Evolutionary conservation across 805 yeast species (phyloP).

Genomic region (Schizosaccharomyces cryophilus): DNA sequence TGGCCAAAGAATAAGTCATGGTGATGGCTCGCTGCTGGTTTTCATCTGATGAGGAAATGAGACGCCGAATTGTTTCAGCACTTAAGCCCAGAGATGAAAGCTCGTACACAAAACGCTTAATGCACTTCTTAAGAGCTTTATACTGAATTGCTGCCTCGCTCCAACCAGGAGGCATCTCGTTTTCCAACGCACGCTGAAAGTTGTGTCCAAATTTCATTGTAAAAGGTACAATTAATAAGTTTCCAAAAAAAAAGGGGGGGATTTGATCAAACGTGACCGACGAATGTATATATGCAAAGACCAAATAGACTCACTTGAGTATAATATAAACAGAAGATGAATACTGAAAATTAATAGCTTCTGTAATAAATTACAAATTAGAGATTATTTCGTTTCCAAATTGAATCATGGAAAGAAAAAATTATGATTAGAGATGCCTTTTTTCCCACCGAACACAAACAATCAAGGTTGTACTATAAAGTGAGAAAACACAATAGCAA

Average conservation of each 20-base stretch:
- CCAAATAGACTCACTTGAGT: too few relatives aligned
- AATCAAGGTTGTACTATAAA: too few relatives aligned
- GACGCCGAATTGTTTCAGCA: conserved; percentile 16
- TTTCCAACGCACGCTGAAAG: conserved; percentile 38
- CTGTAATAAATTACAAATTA: too few relatives aligned
- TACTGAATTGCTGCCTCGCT: conserved; percentile 43
- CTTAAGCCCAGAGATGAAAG: conserved; percentile 33
- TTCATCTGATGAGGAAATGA: conserved; percentile 10
- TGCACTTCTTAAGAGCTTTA: conserved; percentile 42
- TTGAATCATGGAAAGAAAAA: too few relatives aligned
- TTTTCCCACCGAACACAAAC: too few relatives aligned
- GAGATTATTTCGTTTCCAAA: too few relatives aligned
- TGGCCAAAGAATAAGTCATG: neutral
- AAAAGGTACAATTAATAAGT: neutral
- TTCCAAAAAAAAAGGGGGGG: neutral
- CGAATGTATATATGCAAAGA: too few relatives aligned
- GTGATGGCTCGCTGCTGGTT: neutral
- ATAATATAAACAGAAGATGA: too few relatives aligned
- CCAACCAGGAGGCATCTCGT: conserved; percentile 46
- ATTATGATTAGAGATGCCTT: too few relatives aligned
- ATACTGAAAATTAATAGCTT: too few relatives aligned
- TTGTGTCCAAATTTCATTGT: conserved; percentile 59
- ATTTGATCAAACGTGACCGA: neutral
- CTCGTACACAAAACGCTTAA: conserved; percentile 39
- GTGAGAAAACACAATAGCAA: too few relatives aligned